These are phyloP conservation scores for Fusarium nanum DNA, from an alignment of 2,329 filamentous ascomycete genomes.

Conservation along the genomic window DNA sequence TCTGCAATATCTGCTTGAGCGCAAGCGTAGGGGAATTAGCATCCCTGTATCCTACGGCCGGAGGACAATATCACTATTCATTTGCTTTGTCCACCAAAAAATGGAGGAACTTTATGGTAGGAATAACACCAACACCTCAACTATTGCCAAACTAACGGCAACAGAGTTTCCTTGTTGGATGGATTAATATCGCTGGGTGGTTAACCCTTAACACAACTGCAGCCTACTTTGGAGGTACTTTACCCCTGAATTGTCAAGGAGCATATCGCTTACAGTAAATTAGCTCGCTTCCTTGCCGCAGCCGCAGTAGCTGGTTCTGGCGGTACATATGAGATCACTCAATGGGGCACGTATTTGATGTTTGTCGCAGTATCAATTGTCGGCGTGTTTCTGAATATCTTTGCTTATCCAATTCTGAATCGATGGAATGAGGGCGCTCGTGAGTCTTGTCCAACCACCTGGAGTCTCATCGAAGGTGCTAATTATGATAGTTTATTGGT, in stretches of 20 bases:
- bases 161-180: constrained; percentile 58
- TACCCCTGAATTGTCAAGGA: too few relatives aligned
- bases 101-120: constrained; percentile 54
- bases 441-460: constrained; percentile 11
- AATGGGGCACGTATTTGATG: constrained; percentile 57
- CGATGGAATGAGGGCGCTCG: constrained; percentile 57
- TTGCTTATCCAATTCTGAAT: constrained; percentile 55
- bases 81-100: constrained; percentile 55
- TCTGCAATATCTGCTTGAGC: constrained; percentile 36
- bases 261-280: background rate
- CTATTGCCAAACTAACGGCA: background rate
- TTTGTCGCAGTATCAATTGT: constrained; percentile 50
- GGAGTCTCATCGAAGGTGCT: background rate
- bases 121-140: background rate
- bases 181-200: constrained; percentile 60
- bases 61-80: constrained; percentile 57
- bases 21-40: constrained; percentile 39
- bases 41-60: constrained; percentile 38
- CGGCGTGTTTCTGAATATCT: constrained; percentile 53
- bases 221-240: constrained; percentile 56
- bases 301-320: constrained; percentile 55
- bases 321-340: constrained; percentile 53
- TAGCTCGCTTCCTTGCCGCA: constrained; percentile 58
- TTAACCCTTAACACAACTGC: constrained; percentile 58
- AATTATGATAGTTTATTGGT: constrained; percentile 53